Conservation (phyloP, 2,329 filamentous ascomycete genomes). For the Phyllosticta citribraziliensis region DNA sequence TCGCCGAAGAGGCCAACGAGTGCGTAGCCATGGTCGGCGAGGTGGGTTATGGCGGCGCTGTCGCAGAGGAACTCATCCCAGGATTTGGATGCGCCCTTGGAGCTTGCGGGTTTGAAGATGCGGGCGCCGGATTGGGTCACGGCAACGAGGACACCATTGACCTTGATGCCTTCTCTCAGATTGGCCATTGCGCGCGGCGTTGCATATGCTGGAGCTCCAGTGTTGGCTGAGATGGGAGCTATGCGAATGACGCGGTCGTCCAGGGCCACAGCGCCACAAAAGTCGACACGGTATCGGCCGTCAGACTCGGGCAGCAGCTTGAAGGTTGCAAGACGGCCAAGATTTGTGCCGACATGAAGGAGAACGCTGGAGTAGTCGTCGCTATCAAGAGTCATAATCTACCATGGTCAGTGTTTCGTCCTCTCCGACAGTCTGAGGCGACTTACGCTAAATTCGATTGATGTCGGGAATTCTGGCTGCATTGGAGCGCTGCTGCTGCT, state of each 20-base stretch:
- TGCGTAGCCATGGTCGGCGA: conserved; percentile 65
- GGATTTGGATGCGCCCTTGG: conserved; percentile 84
- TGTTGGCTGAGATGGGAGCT: conserved; percentile 67
- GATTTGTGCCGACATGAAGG: conserved; percentile 81
- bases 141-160: conserved; percentile 72
- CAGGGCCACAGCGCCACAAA: conserved; percentile 57
- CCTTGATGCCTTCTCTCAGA: conserved; percentile 61
- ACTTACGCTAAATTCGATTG: conserved; percentile 69
- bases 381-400: conserved; percentile 77
- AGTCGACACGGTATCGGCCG: conserved; percentile 61
- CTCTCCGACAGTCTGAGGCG: not conserved
- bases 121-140: conserved; percentile 67
- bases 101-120: conserved; percentile 73
- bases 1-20: conserved; percentile 81
- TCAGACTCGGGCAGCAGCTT: conserved; percentile 69
- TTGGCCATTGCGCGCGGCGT: conserved; percentile 66
- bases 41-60: conserved; percentile 64
- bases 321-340: conserved; percentile 78
- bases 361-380: conserved; percentile 91
- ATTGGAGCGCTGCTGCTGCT: conserved; percentile 37
- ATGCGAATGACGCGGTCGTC: conserved; percentile 65
- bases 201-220: conserved; percentile 65
- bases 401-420: not conserved
- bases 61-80: conserved; percentile 81
- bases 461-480: conserved; percentile 63